phyloP scores from a whole-genome alignment of 2,329 filamentous ascomycete species.

The Onygenales sp. region DNA sequence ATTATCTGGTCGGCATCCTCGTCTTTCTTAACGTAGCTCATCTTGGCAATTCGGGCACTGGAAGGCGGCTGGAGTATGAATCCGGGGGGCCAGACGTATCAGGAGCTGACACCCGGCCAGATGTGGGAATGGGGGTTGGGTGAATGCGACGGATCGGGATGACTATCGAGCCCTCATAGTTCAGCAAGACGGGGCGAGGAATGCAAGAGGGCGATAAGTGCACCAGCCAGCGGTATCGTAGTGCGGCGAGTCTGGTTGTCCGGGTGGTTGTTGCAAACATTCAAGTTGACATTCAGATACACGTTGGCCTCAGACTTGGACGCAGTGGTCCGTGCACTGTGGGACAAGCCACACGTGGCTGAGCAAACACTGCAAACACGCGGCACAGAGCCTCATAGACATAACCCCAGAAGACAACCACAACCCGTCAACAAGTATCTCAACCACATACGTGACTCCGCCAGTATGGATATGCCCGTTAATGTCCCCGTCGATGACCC shows the following conservation, averaged over 20 bases:
- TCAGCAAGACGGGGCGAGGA: constrained; percentile 3
- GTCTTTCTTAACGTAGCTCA: constrained; percentile 99
- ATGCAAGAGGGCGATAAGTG: neutral
- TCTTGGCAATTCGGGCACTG: constrained; percentile 32
- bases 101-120: neutral
- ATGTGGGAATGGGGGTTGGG: neutral
- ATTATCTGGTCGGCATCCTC: constrained; percentile 90
- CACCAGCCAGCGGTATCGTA: neutral
- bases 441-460: constrained; percentile 7
- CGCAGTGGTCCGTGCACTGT: constrained; percentile 6
- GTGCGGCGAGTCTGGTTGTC: neutral
- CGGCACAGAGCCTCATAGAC: neutral
- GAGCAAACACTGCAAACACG: constrained; percentile 14
- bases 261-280: neutral
- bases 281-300: constrained; percentile 6
- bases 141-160: neutral
- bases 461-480: constrained; percentile 46
- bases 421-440: neutral
- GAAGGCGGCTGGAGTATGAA: constrained; percentile 3
- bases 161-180: constrained; percentile 25
- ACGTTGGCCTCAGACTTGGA: constrained; percentile 10
- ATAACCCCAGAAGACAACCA: neutral
- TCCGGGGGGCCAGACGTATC: neutral
- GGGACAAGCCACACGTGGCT: constrained; percentile 13
- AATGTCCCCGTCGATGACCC: constrained; percentile 87